Evolutionary conservation across 2,329 filamentous ascomycete genomes (phyloP).

Genomic region (Fusarium buxicola): DNA sequence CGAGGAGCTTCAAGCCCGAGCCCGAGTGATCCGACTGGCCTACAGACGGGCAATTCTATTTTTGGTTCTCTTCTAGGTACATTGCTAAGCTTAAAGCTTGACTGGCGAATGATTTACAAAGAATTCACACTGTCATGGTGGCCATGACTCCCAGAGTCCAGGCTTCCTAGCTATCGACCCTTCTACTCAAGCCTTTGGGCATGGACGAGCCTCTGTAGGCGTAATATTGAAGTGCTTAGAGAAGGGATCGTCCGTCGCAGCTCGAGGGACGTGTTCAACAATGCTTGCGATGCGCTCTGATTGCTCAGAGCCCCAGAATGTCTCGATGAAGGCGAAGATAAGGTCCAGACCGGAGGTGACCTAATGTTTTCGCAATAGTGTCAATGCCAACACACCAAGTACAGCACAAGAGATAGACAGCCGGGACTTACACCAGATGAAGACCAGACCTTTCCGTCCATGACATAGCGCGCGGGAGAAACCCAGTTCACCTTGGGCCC

Average conservation of each 20-base stretch:
- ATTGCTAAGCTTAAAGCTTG: not conserved
- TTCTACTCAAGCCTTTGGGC: conserved; percentile 17
- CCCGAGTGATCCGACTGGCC: not conserved
- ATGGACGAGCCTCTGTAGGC: conserved; percentile 39
- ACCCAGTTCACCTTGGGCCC: conserved; percentile 70
- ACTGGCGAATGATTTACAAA: not conserved
- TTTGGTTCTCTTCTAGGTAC: not conserved
- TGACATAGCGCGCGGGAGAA: conserved; percentile 70
- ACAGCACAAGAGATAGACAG: not conserved
- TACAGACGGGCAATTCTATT: not conserved
- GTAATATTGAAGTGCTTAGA: conserved; percentile 41
- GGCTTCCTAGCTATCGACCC: not conserved
- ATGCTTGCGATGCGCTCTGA: conserved; percentile 58
- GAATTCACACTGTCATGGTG: not conserved
- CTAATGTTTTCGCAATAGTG: conserved; percentile 28
- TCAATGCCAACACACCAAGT: not conserved
- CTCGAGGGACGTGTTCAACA: conserved; percentile 63
- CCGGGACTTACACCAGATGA: conserved; percentile 64
- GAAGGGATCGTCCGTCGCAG: conserved; percentile 47
- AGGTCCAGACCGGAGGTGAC: conserved; percentile 54
- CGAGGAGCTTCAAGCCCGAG: conserved; percentile 1
- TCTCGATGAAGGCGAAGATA: conserved; percentile 51
- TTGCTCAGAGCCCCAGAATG: conserved; percentile 62
- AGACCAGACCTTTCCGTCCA: conserved; percentile 75
- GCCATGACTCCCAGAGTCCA: not conserved